A percentile compares a stretch with the other conserved stretches of the same genome.
Evolutionary conservation across 257 asterid species (phyloP).

Genomic region (Haberlea rhodopensis): DNA sequence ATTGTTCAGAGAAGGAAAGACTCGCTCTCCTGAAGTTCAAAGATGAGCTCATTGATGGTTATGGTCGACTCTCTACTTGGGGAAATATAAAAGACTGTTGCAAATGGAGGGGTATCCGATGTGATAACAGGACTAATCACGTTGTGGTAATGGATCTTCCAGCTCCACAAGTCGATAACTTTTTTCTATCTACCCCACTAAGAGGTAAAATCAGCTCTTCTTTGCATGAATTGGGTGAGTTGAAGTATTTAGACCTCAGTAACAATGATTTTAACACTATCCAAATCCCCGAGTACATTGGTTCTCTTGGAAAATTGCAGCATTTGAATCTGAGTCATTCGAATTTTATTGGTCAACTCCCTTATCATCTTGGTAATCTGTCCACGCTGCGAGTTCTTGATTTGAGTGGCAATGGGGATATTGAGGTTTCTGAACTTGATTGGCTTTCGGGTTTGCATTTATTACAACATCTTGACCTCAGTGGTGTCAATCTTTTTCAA

Average conservation of each 20-base stretch:
- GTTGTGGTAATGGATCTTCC: conserved; percentile 29
- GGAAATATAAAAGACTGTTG: conserved; percentile 24
- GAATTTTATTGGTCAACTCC: conserved; percentile 22
- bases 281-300: conserved; percentile 25
- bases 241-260: conserved; percentile 27
- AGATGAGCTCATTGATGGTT: conserved; percentile 17
- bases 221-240: conserved; percentile 17
- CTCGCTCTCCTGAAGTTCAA: conserved; percentile 28
- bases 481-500: background rate
- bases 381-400: conserved; percentile 33
- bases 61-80: conserved; percentile 25
- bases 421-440: conserved; percentile 6
- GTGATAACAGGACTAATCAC: conserved; percentile 25
- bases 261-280: conserved; percentile 19
- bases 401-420: conserved; percentile 21
- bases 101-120: conserved; percentile 30
- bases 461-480: conserved; percentile 24
- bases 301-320: conserved; percentile 16
- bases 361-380: conserved; percentile 28
- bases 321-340: conserved; percentile 27
- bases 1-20: conserved; percentile 28
- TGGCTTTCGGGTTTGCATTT: conserved; percentile 26
- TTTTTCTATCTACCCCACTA: conserved; percentile 10
- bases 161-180: background rate
- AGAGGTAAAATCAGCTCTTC: conserved; percentile 28